Conservation (phyloP, 306 rosid genomes). For the Coriaria nepalensis region DNA sequence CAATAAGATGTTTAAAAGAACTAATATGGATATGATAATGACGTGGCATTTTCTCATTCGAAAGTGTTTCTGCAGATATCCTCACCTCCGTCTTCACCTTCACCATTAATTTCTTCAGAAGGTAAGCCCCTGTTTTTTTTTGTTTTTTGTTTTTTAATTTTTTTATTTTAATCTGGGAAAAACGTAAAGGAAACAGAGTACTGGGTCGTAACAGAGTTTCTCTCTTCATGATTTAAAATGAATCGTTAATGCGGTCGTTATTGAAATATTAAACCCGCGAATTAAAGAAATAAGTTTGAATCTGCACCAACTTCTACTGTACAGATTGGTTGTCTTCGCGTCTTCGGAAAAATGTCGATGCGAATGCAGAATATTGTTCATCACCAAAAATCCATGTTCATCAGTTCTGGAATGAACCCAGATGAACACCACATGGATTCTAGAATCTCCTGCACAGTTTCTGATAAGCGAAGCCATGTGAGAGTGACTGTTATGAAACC, state of each 20-base stretch:
- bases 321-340: constrained; percentile 15
- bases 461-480: constrained; percentile 15
- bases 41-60: constrained; percentile 12
- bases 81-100: neutral
- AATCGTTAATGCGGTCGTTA: too few relatives aligned
- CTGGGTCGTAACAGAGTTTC: too few relatives aligned
- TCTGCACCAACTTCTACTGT: too few relatives aligned
- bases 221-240: too few relatives aligned
- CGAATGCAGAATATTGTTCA: constrained; percentile 20
- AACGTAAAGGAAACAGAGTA: too few relatives aligned
- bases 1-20: too few relatives aligned
- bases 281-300: too few relatives aligned
- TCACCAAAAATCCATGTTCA: constrained; percentile 23
- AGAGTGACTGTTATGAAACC: constrained; percentile 27
- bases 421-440: constrained; percentile 15
- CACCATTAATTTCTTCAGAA: constrained; percentile 3
- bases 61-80: constrained; percentile 8
- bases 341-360: constrained; percentile 17
- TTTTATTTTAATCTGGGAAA: neutral
- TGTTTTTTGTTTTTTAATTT: neutral
- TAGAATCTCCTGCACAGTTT: constrained; percentile 20
- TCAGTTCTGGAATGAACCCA: constrained; percentile 15
- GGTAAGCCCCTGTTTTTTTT: constrained; percentile 6
- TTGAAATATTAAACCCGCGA: too few relatives aligned
- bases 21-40: too few relatives aligned